Base-by-base conservation (phyloP, 208 protist species). In the Trypanosoma vivax region DNA sequence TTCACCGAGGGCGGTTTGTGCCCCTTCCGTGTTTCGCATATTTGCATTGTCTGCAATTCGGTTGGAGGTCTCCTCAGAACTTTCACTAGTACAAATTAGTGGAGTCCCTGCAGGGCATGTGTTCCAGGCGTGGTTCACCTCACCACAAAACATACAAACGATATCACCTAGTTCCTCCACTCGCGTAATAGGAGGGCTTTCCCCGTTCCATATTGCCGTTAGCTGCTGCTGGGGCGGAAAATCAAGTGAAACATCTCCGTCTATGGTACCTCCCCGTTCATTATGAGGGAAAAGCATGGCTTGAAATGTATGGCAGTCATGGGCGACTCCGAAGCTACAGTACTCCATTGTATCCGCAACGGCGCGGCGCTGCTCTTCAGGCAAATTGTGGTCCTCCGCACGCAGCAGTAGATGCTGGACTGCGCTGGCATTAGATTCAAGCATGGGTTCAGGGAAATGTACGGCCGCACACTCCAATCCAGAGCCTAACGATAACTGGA, bases 401-500 rank as follows among this genome's bases (percentile, higher is more conserved):
- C 45, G 51, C 18, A 49, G 14, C 5, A 67, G 27, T 16, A 65
- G 14, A 53, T 89, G 72, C 56, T 89, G 81, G 62, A 89, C 54
- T 2, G 65, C 71, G 14, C 61, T 54, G 13, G 63, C 38, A 37
- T 77, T 91, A 10, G 45, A 10, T 23, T 50, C 9, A 25, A 59
- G 18, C 2, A 52, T 25, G 2, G 75, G 69, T 48, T 91, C 74
- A 0, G 83, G 83, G 41, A 83, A 83, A 47, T 67, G 45, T 16
- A 85, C 0, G 2, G 60, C 54, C 3, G 56, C 48, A 47, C 78
- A 82, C 70, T 91, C 83, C 5, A 91, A 50, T 7, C 79, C 79
- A 24, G 58, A 51, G 35, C 83, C 83, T 2, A 91, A 54, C 7
- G 64, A 21, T 13, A 86, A 42, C 10, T 48, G 48, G 24, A 73